A percentile compares a stretch with the other conserved stretches of the same genome.
Conservation (phyloP, 2,329 filamentous ascomycete species). For the Trichoderma brevicompactum region DNA sequence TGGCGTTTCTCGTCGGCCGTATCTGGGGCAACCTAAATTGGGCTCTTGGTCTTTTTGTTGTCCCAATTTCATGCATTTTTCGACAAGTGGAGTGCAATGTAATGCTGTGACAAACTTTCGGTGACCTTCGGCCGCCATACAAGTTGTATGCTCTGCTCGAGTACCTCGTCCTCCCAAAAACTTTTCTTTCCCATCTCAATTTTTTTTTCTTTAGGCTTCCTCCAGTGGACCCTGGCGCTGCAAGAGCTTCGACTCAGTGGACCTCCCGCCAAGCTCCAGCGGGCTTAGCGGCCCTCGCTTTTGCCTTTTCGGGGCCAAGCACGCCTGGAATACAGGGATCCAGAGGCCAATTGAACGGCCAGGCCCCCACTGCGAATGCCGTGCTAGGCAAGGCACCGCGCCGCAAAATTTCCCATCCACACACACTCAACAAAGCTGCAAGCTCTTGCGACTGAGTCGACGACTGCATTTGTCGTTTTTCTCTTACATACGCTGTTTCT, state of each 20-base stretch:
- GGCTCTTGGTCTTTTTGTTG: background rate
- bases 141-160: background rate
- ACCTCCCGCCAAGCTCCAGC: conserved; percentile 18
- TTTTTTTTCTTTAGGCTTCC: background rate
- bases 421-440: conserved; percentile 3
- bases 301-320: conserved; percentile 21
- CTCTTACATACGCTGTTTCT: conserved; percentile 3
- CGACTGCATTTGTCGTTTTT: background rate
- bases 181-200: background rate
- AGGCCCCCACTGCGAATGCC: background rate
- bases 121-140: conserved; percentile 14
- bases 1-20: conserved; percentile 5
- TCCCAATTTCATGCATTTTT: conserved; percentile 1
- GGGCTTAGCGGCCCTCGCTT: conserved; percentile 18
- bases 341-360: conserved; percentile 7
- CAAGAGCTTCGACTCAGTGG: conserved; percentile 19
- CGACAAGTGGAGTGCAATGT: background rate
- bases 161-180: background rate
- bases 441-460: conserved; percentile 21
- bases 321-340: conserved; percentile 3
- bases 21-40: conserved; percentile 1
- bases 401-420: conserved; percentile 16
- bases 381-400: conserved; percentile 24
- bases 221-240: conserved; percentile 18
- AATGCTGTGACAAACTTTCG: conserved; percentile 11